These are phyloP conservation scores for Saccharum hybrid DNA, from an alignment of 202 grass and related monocot genomes.

Conservation along the genomic window DNA sequence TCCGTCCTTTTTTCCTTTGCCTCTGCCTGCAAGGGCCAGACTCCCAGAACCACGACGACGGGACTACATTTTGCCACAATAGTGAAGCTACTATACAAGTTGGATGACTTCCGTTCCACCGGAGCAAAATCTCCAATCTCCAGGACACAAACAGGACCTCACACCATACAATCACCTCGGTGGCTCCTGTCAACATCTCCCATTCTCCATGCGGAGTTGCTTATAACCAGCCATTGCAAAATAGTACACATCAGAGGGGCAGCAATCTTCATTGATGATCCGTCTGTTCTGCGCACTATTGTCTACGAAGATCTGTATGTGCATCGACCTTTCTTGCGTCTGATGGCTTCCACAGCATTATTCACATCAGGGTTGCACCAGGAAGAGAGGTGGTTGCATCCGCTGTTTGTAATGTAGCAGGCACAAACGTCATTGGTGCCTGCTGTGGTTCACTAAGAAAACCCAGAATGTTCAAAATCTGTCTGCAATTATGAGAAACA, in stretches of 20 bases:
- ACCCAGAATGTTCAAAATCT: constrained; percentile 71
- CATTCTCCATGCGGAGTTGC: neutral
- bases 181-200: neutral
- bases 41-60: neutral
- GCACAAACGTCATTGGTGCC: constrained; percentile 46
- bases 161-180: constrained; percentile 25
- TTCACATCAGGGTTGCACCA: constrained; percentile 74
- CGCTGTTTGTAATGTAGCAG: constrained; percentile 56
- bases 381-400: constrained; percentile 75
- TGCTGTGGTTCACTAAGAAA: constrained; percentile 73
- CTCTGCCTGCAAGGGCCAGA: constrained; percentile 33
- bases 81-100: constrained; percentile 47
- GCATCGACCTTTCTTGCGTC: constrained; percentile 35
- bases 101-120: neutral
- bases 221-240: constrained; percentile 27
- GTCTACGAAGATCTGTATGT: neutral
- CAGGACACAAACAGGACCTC: constrained; percentile 13
- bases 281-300: neutral
- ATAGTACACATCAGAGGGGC: neutral
- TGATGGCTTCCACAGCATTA: constrained; percentile 22
- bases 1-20: constrained; percentile 25
- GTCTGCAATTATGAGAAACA: constrained; percentile 61
- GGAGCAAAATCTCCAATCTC: constrained; percentile 14
- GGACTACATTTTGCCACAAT: constrained; percentile 33
- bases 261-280: constrained; percentile 1